Base-by-base conservation (phyloP, 73 alveolate species). In the Strombidium stylifer region DNA sequence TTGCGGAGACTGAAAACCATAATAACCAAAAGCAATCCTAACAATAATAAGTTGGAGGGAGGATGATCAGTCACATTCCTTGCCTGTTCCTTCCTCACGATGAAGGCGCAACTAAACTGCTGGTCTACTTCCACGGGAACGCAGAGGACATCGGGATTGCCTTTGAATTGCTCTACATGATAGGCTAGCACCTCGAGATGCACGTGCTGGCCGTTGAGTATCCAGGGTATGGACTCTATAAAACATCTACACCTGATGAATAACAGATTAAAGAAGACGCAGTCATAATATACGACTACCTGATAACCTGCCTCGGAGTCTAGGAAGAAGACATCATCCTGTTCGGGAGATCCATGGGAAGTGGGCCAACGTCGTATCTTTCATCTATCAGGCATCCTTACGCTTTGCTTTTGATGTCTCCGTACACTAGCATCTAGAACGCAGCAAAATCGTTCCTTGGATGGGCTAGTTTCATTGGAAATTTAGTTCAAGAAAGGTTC, bases 341-440 rank as follows among this genome's bases (percentile, higher is more conserved):
- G 6, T 87, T 94, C 80, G 99, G 99, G 1, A 85, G 99, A 77
- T 87, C 96, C 46, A 87, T 94, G 50, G 99, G 98, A 23, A 53
- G 91, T 51, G 99, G 99, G 0, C 98, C 99, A 14, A 95, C 96
- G 8, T 69, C 94, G 50, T 69, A 79, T 49, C 52, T 89, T 23
- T 92, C 96, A 5, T 76, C 94, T 0, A 65, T 64, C 25, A 74
- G 73, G 28, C 74, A 68, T 35, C 90, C 95, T 21, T 77, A 73
- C 55, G 52, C 88, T 47, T 56, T 92, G 28, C 74, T 92, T 0
- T 67, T 90, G 18, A 77, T 92, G 74, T 81, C 95, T 18, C 96
- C 96, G 4, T 89, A 77, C 67, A 85, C 93, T 36, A 81, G 95
- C 5, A 87, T 92, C 8, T 85, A 82, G 69, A 92, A 92, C 26